These are phyloP conservation scores for Reticulascus tulasneorum DNA, from an alignment of 2,329 filamentous ascomycete genomes.

Conservation along the genomic window DNA sequence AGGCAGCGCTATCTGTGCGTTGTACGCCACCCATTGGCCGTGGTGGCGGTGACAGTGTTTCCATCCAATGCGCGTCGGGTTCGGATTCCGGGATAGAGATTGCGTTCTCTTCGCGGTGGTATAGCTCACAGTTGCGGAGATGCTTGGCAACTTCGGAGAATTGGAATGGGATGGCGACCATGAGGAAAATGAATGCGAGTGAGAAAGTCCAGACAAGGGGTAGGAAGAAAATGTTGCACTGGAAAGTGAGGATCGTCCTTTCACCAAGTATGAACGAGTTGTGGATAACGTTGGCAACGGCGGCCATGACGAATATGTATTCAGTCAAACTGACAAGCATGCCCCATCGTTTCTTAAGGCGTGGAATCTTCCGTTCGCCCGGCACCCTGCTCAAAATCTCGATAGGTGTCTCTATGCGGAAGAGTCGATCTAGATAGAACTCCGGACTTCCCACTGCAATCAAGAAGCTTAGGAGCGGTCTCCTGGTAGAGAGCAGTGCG, in stretches of 20 bases:
- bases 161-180: not conserved
- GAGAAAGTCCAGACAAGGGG: constrained; percentile 1
- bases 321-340: too few species aligned
- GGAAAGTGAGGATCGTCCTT: not conserved
- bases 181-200: not conserved
- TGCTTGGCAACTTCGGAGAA: not conserved
- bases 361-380: too few species aligned
- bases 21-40: not conserved
- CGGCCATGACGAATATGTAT: too few species aligned
- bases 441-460: too few species aligned
- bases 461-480: too few species aligned
- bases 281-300: too few species aligned
- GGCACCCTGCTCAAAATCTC: too few species aligned
- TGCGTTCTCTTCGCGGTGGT: not conserved
- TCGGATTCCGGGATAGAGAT: not conserved
- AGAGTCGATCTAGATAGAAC: too few species aligned
- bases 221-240: constrained; percentile 3
- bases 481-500: too few species aligned
- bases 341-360: too few species aligned
- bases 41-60: not conserved
- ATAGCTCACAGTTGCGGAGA: not conserved
- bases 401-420: too few species aligned
- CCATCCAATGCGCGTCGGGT: not conserved
- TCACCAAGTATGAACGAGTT: too few species aligned
- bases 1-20: not conserved